Percentiles rank a stretch among this genome's conserved stretches.
Evolutionary conservation across 2,329 filamentous ascomycete species (phyloP).

Genomic region (Pezicula neosporulosa): DNA sequence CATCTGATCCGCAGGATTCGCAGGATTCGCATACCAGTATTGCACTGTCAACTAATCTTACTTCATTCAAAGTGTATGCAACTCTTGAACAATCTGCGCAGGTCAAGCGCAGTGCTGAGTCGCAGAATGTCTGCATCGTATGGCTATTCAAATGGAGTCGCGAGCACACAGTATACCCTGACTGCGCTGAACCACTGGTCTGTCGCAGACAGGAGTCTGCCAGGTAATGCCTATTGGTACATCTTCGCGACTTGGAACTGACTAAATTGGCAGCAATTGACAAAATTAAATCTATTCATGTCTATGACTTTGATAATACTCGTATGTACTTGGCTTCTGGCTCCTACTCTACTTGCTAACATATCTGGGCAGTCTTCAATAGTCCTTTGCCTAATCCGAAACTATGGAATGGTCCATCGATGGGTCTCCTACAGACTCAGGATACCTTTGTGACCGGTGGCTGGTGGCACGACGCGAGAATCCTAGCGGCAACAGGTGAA

Average conservation of each 20-base stretch:
- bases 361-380: slow-evolving; percentile 65
- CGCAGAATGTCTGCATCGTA: slow-evolving; percentile 12
- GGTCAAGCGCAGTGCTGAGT: slow-evolving; percentile 10
- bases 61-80: slow-evolving; percentile 11
- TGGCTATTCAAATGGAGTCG: slow-evolving; percentile 10
- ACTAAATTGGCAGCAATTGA: slow-evolving; percentile 46
- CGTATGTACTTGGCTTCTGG: slow-evolving; percentile 46
- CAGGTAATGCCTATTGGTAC: slow-evolving; percentile 42
- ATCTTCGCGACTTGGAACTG: slow-evolving; percentile 8
- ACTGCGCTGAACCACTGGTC: slow-evolving; percentile 85
- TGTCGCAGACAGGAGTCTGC: slow-evolving; percentile 67
- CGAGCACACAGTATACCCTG: slow-evolving; percentile 46
- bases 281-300: slow-evolving; percentile 74
- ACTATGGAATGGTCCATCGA: slow-evolving; percentile 77
- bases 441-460: slow-evolving; percentile 79
- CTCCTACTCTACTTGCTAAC: slow-evolving; percentile 8
- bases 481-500: slow-evolving; percentile 81
- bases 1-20: slow-evolving; percentile 5
- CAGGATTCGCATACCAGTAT: not conserved
- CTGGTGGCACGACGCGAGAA: slow-evolving; percentile 94
- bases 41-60: not conserved
- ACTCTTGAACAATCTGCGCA: slow-evolving; percentile 9
- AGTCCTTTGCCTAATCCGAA: slow-evolving; percentile 86
- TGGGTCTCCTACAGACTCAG: slow-evolving; percentile 72
- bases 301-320: slow-evolving; percentile 99